Evolutionary conservation across 2,329 filamentous ascomycete genomes (phyloP), one percentile per base, ranked within the genome.

Genomic region (Periconia digitata): DNA sequence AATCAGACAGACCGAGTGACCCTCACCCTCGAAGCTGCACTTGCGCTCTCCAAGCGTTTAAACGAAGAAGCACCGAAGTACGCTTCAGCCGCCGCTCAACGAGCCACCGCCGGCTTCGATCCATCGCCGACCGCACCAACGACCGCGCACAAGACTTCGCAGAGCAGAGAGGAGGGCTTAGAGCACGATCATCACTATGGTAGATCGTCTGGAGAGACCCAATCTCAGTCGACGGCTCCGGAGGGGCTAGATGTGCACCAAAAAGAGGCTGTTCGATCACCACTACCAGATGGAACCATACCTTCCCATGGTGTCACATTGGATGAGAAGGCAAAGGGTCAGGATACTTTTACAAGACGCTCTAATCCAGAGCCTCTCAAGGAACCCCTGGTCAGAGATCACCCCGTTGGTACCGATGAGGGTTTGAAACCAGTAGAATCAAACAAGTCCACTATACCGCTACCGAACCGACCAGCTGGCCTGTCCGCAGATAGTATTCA

Each of bases 1-100:
- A 76, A 66, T 43, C 83, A 86, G 69, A 81, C 80, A 2, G 82
- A 85, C 53, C 77, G 81, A 46, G 69, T 86, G 42, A 83, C 83
- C 1, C 72, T 85, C 43, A 85, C 83, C 16, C 77, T 79, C 32
- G 77, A 80, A 57, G 84, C 85, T 36, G 84, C 83, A 17, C 76
- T 81, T 29, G 79, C 80, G 43, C 74, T 87, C 43, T 79, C 79
- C 13, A 76, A 78, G 53, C 76, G 82, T 43, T 76, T 86, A 62
- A 79, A 81, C 56, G 83, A 84, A 58, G 62, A 69, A 22, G 62
- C 63, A 8, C 74, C 74, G 1, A 47, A 63, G 17, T 70, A 71
- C 43, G 62, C 61, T 17, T 59, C 53, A 43, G 51, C 55, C 16
- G 53, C 61, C 8, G 53, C 58, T n/a, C 55, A 55, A 37, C 59